phyloP scores from a whole-genome alignment of 352 stramenopile genomes.

The Elongisporangium anandrum region DNA sequence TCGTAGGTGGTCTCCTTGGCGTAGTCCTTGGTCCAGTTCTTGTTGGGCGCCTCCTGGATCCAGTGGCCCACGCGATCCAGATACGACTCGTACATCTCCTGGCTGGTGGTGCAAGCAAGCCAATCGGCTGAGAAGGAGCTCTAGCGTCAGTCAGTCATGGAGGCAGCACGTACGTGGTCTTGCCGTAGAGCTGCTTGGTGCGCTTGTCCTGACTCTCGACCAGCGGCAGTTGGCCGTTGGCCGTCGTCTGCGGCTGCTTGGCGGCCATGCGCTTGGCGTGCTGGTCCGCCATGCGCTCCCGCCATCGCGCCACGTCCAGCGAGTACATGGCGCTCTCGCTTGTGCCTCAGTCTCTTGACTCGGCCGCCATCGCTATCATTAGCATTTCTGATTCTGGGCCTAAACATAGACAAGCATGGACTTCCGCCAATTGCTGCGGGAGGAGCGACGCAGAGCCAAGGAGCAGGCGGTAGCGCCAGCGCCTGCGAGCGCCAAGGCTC shows the following conservation, averaged over 20 bases:
- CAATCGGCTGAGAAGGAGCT: too few relatives aligned
- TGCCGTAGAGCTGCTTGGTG: constrained; percentile 49
- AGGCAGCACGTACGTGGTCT: constrained; percentile 42
- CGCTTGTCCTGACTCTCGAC: constrained; percentile 26
- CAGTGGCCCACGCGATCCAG: constrained; percentile 49
- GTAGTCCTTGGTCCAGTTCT: constrained; percentile 54
- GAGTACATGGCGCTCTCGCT: constrained; percentile 37
- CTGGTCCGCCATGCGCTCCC: constrained; percentile 30
- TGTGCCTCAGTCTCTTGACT: background rate
- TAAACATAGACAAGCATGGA: constrained; percentile 26
- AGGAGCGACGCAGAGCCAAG: constrained; percentile 40
- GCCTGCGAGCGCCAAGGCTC: background rate
- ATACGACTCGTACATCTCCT: constrained; percentile 71
- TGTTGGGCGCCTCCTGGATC: constrained; percentile 29
- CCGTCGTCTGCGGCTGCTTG: constrained; percentile 17
- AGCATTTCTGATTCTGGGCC: background rate
- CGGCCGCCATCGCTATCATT: constrained; percentile 1
- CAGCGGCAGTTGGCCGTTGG: constrained; percentile 11
- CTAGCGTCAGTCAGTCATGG: too few relatives aligned
- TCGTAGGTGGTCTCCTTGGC: constrained; percentile 39
- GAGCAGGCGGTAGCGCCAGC: constrained; percentile 1
- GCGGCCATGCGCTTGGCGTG: constrained; percentile 18
- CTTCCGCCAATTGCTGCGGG: constrained; percentile 42
- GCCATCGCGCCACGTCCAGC: constrained; percentile 49
- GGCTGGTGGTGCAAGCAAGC: constrained; percentile 1